Evolutionary conservation across 176 grass and related monocot species (phyloP), one percentile per base, ranked within the genome.

Genomic region (Guadua angustifolia): DNA sequence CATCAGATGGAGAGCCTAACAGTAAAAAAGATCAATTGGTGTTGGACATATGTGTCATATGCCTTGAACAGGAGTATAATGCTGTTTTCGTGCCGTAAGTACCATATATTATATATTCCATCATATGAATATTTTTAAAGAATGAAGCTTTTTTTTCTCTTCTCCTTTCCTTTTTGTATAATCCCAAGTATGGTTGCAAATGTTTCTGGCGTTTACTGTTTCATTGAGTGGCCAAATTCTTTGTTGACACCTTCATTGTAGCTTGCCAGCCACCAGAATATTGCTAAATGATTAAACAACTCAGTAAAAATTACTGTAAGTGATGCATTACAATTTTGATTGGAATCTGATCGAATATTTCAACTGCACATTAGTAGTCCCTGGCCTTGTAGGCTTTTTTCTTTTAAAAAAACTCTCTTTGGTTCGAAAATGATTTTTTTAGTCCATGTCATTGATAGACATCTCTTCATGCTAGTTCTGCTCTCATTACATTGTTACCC

Each of bases 41-140:
- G 42, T 82, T 94, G 40, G 96, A 95, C 74, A 99, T 99, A 85
- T 99, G 96, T 81, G 93, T 95, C 45, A 99, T 99, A 88, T 99
- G 96, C 88, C 96, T 99, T 81, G 96, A 99, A 85, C 93, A 99
- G 69, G 96, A 99, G 75, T 99, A 95, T 36, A 99, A 99, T 88
- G 89, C 91, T 86, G 93, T 94, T 99, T 95, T 99, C 92, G 91
- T 99, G 74, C 93, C 96, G 96, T 99, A 94, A 99, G 93, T 87
- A 84, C 84, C 51, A 35, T 81, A 66, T 42, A 58, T 52, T 80
- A 38, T 29, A 15, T 50, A 77, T 77, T 9, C 68, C 39, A 43
- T 69, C 47, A n/a, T 35, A 83, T 67, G 29, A 36, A 61, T 84
- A 73, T 19, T 69, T 84, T 50, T 50, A 81, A 18, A 71, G 53